phyloP scores from a whole-genome alignment of 192 early-diverging fungal species.

The Kickxella alabastrina region DNA sequence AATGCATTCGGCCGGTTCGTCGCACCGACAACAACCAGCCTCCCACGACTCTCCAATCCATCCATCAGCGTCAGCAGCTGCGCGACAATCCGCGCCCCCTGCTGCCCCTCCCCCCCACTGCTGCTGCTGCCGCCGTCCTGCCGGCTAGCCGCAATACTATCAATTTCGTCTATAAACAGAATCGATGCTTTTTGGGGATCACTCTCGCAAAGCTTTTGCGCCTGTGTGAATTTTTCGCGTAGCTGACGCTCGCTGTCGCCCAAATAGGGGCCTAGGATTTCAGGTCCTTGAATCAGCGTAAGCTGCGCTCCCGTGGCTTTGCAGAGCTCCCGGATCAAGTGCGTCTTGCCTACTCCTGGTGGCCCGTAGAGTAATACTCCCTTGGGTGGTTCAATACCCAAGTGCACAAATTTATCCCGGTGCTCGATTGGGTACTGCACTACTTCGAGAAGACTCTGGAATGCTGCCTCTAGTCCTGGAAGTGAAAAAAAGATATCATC shows the following conservation, averaged over 20 bases:
- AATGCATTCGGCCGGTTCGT: slow-evolving; percentile 97
- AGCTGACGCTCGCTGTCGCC: slow-evolving; percentile 87
- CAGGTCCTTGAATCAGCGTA: slow-evolving; percentile 73
- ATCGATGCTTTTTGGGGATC: slow-evolving; percentile 56
- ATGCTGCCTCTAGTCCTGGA: slow-evolving; percentile 72
- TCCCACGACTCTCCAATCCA: slow-evolving; percentile 93
- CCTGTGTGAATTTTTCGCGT: slow-evolving; percentile 67
- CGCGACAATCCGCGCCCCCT: slow-evolving; percentile 92
- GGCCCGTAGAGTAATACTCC: slow-evolving; percentile 89
- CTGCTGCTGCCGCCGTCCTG: slow-evolving; percentile 6
- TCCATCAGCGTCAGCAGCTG: slow-evolving; percentile 99
- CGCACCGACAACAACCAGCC: slow-evolving; percentile 96
- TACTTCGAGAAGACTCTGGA: slow-evolving; percentile 69
- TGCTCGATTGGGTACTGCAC: slow-evolving; percentile 74
- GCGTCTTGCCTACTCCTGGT: slow-evolving; percentile 94
- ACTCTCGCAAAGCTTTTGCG: slow-evolving; percentile 40
- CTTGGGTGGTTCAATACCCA: slow-evolving; percentile 80
- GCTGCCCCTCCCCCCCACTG: no score
- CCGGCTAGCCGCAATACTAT: slow-evolving; percentile 50
- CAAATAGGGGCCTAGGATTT: slow-evolving; percentile 74
- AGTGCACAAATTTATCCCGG: slow-evolving; percentile 53
- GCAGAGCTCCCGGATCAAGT: slow-evolving; percentile 69
- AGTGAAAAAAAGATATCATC: no score
- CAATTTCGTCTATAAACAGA: slow-evolving; percentile 96
- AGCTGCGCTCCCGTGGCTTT: slow-evolving; percentile 63